These are phyloP conservation scores for Talaromyces sp. DNA, from an alignment of 2,329 filamentous ascomycete species.

Conservation along the genomic window DNA sequence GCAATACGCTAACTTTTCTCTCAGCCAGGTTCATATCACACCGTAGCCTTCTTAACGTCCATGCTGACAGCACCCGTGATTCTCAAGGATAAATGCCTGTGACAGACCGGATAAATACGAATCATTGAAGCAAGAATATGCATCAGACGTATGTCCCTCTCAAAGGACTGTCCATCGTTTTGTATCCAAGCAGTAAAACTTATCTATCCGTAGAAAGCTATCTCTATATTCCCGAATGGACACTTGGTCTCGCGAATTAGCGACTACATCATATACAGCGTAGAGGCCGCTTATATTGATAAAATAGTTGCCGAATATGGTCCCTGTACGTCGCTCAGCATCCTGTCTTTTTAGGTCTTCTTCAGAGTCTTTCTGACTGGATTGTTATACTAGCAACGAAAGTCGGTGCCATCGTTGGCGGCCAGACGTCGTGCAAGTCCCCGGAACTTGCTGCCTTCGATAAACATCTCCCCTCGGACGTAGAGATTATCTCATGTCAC, in stretches of 20 bases:
- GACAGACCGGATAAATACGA: slow-evolving; percentile 89
- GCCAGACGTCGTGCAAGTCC: slow-evolving; percentile 97
- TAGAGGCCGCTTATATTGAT: slow-evolving; percentile 89
- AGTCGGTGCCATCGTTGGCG: slow-evolving; percentile 89
- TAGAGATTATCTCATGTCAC: slow-evolving; percentile 93
- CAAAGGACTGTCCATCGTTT: slow-evolving; percentile 24
- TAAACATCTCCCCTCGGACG: slow-evolving; percentile 78
- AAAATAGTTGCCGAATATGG: slow-evolving; percentile 84
- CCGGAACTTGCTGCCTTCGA: slow-evolving; percentile 95
- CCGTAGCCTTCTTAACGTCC: slow-evolving; percentile 6
- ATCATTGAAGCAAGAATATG: slow-evolving; percentile 75
- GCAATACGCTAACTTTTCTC: slow-evolving; percentile 19
- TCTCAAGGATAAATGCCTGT: slow-evolving; percentile 82
- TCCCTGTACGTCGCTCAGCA: slow-evolving; percentile 70
- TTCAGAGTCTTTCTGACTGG: not conserved
- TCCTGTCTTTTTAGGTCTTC: not conserved
- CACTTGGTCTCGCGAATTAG: slow-evolving; percentile 92
- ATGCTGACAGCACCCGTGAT: slow-evolving; percentile 12
- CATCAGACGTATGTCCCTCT: slow-evolving; percentile 71
- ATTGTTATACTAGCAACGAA: slow-evolving; percentile 71
- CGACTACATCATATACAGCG: slow-evolving; percentile 98
- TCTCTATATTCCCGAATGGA: slow-evolving; percentile 90
- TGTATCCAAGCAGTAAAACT: slow-evolving; percentile 34
- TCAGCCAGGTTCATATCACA: slow-evolving; percentile 24
- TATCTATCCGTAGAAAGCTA: slow-evolving; percentile 63